Conservation (phyloP, 129 eudicot species). For the carrot (Daucus carota) region DH1_v3.0 NC_030384.2:44256501-44257000, state of each 20-base stretch:
- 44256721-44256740: neutral
- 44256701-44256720: neutral
- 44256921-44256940: too few relatives aligned
- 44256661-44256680: slow-evolving; percentile 45
- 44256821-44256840: neutral
- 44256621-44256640: slow-evolving; percentile 80
- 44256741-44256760: neutral
- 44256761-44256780: neutral
- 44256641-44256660: slow-evolving; percentile 75
- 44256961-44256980: slow-evolving; percentile 67
- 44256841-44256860: neutral
- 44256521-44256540: slow-evolving; percentile 90
- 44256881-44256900: neutral
- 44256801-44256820: neutral
- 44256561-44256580: slow-evolving; percentile 88
- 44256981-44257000: slow-evolving; percentile 30
- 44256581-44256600: slow-evolving; percentile 72
- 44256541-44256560: slow-evolving; percentile 72
- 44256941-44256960: slow-evolving; percentile 96
- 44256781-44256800: neutral
- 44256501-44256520: slow-evolving; percentile 70
- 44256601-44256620: slow-evolving; percentile 59
- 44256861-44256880: neutral
- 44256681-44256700: neutral
- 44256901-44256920: too few relatives aligned